Evolutionary conservation across 2,329 filamentous ascomycete genomes (phyloP).

Genomic region (Penicillium glabrum): DNA sequence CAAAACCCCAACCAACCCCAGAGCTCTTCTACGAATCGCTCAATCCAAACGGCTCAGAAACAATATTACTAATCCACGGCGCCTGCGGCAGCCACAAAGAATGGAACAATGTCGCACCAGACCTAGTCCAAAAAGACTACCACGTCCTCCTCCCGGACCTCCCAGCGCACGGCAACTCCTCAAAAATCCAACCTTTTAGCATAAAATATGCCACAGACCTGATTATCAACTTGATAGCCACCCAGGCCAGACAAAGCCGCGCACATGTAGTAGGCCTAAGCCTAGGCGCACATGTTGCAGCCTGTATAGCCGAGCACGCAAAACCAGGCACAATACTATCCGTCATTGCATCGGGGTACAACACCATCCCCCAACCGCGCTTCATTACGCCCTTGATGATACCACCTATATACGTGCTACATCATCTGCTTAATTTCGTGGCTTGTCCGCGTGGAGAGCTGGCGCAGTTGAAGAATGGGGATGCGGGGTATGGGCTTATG

Average conservation of each 20-base stretch:
- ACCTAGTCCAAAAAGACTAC: conserved; percentile 7
- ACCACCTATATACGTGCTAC: neutral
- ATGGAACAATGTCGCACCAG: conserved; percentile 10
- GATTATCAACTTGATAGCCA: conserved; percentile 4
- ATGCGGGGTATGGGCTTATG: conserved; percentile 1
- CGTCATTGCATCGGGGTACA: conserved; percentile 7
- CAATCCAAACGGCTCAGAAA: conserved; percentile 5
- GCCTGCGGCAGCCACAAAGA: conserved; percentile 10
- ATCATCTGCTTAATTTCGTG: neutral
- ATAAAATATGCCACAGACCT: conserved; percentile 1
- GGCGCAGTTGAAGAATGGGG: neutral
- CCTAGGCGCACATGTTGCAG: conserved; percentile 15
- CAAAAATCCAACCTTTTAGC: conserved; percentile 6
- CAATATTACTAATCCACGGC: conserved; percentile 16
- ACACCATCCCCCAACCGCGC: conserved; percentile 1
- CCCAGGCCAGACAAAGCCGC: conserved; percentile 4
- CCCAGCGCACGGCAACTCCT: conserved; percentile 15
- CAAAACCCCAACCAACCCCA: neutral
- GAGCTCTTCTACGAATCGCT: conserved; percentile 1
- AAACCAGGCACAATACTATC: conserved; percentile 7
- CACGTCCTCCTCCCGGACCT: conserved; percentile 18
- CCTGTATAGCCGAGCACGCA: conserved; percentile 7
- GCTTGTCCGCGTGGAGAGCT: neutral
- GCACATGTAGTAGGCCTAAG: conserved; percentile 17
- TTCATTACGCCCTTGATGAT: neutral